Conservation (phyloP, 257 asterid genomes). For the Solanum arcanum region DNA sequence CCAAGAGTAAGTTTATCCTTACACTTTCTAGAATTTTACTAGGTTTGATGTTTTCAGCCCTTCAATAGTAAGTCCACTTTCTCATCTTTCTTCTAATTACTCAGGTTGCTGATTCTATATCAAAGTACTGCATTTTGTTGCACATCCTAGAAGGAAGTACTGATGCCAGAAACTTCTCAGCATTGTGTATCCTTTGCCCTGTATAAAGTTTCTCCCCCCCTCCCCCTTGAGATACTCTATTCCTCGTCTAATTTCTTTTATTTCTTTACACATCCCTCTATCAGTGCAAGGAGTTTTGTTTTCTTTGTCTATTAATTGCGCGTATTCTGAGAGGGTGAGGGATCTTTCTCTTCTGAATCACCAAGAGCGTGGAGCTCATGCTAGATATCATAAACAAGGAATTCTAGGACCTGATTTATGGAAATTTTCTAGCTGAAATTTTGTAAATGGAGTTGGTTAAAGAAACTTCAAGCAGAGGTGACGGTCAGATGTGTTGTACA, state of each 20-base stretch:
- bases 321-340: neutral
- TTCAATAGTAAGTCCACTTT: neutral
- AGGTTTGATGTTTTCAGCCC: neutral
- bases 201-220: neutral
- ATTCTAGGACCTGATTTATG: neutral
- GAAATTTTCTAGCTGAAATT: neutral
- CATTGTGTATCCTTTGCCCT: conserved; percentile 65
- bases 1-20: conserved; percentile 41
- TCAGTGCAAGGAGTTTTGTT: neutral
- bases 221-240: neutral
- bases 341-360: neutral
- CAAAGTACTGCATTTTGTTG: conserved; percentile 77
- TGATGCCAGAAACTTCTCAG: conserved; percentile 71
- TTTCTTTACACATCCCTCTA: neutral
- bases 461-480: neutral
- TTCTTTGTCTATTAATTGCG: neutral
- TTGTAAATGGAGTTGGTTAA: neutral
- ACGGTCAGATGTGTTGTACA: neutral
- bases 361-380: neutral
- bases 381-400: neutral
- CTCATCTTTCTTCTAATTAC: neutral
- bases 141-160: conserved; percentile 70
- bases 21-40: neutral
- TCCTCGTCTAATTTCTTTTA: neutral
- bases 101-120: conserved; percentile 66